These are phyloP conservation scores for Senna siamea DNA, from an alignment of 306 rosid genomes.

Conservation along the genomic window DNA sequence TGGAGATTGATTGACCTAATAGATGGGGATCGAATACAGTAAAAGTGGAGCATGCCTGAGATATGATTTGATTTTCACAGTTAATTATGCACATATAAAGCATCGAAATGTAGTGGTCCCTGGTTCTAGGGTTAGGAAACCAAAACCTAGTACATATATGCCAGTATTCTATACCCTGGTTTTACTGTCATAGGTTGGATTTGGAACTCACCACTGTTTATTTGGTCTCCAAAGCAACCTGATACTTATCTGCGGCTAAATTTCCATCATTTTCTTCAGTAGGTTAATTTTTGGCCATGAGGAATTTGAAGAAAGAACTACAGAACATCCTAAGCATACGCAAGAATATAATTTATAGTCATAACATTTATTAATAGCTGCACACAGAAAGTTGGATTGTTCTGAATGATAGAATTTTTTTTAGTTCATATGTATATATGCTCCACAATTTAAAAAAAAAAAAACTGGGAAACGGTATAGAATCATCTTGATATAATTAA, in stretches of 20 bases:
- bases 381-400: background rate
- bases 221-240: too few relatives aligned
- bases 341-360: background rate
- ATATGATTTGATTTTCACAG: conserved; percentile 63
- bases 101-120: conserved; percentile 68
- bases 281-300: too few relatives aligned
- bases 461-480: background rate
- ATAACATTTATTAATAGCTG: too few relatives aligned
- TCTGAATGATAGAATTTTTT: background rate
- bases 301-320: background rate
- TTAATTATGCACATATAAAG: conserved; percentile 55
- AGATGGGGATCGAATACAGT: conserved; percentile 33
- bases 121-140: conserved; percentile 57
- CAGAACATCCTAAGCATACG: background rate
- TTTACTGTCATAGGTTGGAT: conserved; percentile 22
- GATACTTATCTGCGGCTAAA: conserved; percentile 14
- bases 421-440: background rate
- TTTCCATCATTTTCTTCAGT: too few relatives aligned
- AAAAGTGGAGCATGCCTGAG: conserved; percentile 65
- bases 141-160: conserved; percentile 56
- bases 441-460: background rate
- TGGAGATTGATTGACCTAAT: conserved; percentile 35
- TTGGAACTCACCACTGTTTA: background rate
- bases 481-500: background rate
- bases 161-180: conserved; percentile 22